Evolutionary conservation across 2,329 filamentous ascomycete genomes (phyloP), one percentile per base, ranked within the genome.

Genomic region (Didymella pinodella): DNA sequence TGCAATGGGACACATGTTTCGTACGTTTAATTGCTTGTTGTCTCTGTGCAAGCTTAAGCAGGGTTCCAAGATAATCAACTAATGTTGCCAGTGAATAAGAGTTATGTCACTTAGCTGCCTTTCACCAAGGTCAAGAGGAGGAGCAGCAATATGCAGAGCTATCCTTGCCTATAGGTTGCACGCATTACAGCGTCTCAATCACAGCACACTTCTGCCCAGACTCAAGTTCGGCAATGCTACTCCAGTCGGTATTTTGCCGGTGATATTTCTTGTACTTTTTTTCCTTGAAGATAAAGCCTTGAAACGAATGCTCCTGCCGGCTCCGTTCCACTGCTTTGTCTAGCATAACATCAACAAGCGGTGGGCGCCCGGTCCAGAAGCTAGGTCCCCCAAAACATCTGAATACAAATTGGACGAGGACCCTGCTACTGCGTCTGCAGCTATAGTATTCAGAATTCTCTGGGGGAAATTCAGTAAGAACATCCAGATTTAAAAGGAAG

Each of bases 321-420:
- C 45, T 36, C 18, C 12, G 18, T 31, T 48, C 31, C 31, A 10
- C 22, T 36, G 20, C 45, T 48, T 48, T 20, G n/a, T 20, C 18
- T 5, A 20, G 29, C 45, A 48, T 16, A 26, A 36, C 18, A 36
- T 36, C 18, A 48, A 48, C 29, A 16, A 48, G 45, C 18, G 29
- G 45, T 12, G 29, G 29, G 45, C 45, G 14, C 8, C 45, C 29
- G 26, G 18, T 48, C 45, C 29, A 48, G 31, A 48, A 48, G 31
- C 45, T 48, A 8, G 29, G 12, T 36, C 45, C 45, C 18, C 45
- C 29, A n/a, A 48, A 48, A 36, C 45, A 48, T 48, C 45, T 34
- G 29, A 48, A 48, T 14, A 36, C 36, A 36, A 48, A 48, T 12
- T 48, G 45, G 18, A 48, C 45, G 16, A 20, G 45, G 8, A 22